These are phyloP conservation scores for Nidula niveotomentosa DNA, from an alignment of 1,284 basidiomycete species.

Conservation along the genomic window DNA sequence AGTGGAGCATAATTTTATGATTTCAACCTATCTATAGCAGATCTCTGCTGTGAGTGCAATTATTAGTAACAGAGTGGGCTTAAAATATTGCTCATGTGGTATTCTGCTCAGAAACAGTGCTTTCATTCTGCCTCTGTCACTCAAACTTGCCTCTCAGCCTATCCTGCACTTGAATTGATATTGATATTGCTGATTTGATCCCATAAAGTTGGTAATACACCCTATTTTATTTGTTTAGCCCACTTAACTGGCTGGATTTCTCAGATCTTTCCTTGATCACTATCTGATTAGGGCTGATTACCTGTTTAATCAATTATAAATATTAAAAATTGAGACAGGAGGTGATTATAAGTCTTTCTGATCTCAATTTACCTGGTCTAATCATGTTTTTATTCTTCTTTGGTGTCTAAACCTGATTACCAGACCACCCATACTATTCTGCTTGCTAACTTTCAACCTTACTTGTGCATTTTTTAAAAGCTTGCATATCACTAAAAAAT, in stretches of 20 bases:
- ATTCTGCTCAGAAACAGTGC: background rate
- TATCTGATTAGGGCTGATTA: background rate
- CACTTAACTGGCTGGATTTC: background rate
- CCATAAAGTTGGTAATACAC: background rate
- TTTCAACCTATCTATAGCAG: background rate
- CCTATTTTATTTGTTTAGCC: background rate
- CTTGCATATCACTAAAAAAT: background rate
- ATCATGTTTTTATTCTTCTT: background rate
- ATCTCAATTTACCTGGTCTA: too few species aligned
- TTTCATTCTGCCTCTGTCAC: background rate
- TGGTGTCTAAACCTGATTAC: background rate
- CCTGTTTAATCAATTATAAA: background rate
- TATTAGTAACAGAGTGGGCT: background rate
- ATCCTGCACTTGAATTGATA: background rate
- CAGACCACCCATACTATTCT: background rate
- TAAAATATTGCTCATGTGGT: background rate
- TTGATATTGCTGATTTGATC: background rate
- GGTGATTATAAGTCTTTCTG: too few species aligned
- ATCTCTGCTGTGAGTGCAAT: background rate
- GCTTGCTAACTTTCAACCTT: background rate
- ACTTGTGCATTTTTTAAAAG: background rate
- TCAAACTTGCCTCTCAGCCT: background rate
- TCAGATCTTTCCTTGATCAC: background rate
- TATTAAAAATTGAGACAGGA: background rate
- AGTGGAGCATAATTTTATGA: background rate